Conservation (phyloP, 345 rosid genomes). For the Corchorus capsularis region DNA sequence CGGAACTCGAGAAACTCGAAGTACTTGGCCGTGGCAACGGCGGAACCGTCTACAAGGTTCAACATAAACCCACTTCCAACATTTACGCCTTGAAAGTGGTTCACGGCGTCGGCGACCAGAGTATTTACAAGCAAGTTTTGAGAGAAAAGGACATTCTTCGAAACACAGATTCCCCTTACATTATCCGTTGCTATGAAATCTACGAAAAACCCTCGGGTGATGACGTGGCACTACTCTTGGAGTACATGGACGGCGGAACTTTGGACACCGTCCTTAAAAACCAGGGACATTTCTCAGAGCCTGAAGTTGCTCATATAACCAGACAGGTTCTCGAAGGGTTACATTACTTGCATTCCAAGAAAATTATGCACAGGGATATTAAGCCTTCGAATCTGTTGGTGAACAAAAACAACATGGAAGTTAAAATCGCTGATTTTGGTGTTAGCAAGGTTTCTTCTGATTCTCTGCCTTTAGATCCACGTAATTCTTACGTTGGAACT, state of each 20-base stretch:
- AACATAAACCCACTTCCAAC: constrained; percentile 56
- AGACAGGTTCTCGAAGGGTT: constrained; percentile 67
- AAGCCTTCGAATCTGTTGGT: constrained; percentile 81
- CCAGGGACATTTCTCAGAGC: constrained; percentile 55
- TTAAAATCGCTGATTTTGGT: constrained; percentile 88
- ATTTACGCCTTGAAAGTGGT: constrained; percentile 71
- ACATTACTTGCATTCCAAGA: constrained; percentile 59
- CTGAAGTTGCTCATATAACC: constrained; percentile 49
- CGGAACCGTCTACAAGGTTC: constrained; percentile 75
- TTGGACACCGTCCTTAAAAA: constrained; percentile 48
- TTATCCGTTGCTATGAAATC: constrained; percentile 61
- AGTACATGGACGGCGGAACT: constrained; percentile 79
- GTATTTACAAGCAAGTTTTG: constrained; percentile 57
- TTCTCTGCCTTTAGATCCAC: constrained; percentile 58
- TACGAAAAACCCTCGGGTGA: constrained; percentile 71
- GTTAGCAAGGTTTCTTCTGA: constrained; percentile 66
- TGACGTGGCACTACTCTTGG: constrained; percentile 60
- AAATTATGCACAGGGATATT: constrained; percentile 80
- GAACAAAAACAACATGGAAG: constrained; percentile 47
- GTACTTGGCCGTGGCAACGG: constrained; percentile 90
- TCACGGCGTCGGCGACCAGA: constrained; percentile 57
- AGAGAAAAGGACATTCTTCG: constrained; percentile 87
- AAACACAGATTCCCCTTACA: constrained; percentile 64
- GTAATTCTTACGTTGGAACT: constrained; percentile 89
- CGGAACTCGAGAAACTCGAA: constrained; percentile 65